phyloP scores from a whole-genome alignment of 2,329 filamentous ascomycete species.

The Clarireedia paspali region DNA sequence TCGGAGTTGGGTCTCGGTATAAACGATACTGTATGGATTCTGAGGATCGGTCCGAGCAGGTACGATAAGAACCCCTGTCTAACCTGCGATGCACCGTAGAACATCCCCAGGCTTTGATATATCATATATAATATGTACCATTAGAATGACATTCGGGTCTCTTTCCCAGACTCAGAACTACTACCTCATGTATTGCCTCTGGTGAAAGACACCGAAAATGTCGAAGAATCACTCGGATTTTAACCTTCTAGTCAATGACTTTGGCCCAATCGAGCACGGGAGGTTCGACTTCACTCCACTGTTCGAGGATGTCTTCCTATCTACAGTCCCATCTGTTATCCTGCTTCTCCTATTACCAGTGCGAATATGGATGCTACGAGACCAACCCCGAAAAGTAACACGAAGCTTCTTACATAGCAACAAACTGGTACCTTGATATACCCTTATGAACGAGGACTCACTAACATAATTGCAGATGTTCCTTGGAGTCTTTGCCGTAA shows the following conservation, averaged over 20 bases:
- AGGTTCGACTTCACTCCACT: conserved; percentile 24
- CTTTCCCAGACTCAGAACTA: neutral
- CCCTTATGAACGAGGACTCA: neutral
- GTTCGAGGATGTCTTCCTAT: conserved; percentile 21
- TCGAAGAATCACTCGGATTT: conserved; percentile 1
- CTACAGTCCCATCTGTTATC: conserved; percentile 16
- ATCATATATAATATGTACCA: neutral
- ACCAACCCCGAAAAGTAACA: conserved; percentile 18
- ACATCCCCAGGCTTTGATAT: neutral
- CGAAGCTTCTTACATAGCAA: conserved; percentile 16
- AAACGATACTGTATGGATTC: too few relatives aligned
- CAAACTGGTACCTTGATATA: conserved; percentile 15
- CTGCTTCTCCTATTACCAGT: conserved; percentile 16
- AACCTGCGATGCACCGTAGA: too few relatives aligned
- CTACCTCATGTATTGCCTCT: neutral
- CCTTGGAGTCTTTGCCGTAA: conserved; percentile 15
- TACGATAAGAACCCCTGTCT: neutral
- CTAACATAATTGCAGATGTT: conserved; percentile 23
- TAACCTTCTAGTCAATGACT: conserved; percentile 4
- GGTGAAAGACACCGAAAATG: neutral
- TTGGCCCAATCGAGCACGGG: conserved; percentile 14
- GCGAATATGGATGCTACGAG: conserved; percentile 13
- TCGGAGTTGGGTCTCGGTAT: neutral
- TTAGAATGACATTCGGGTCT: too few relatives aligned
- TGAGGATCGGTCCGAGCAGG: too few relatives aligned